phyloP scores from a whole-genome alignment of 495 filamentous ascomycete genomes.

The Penicillium canescens region DNA sequence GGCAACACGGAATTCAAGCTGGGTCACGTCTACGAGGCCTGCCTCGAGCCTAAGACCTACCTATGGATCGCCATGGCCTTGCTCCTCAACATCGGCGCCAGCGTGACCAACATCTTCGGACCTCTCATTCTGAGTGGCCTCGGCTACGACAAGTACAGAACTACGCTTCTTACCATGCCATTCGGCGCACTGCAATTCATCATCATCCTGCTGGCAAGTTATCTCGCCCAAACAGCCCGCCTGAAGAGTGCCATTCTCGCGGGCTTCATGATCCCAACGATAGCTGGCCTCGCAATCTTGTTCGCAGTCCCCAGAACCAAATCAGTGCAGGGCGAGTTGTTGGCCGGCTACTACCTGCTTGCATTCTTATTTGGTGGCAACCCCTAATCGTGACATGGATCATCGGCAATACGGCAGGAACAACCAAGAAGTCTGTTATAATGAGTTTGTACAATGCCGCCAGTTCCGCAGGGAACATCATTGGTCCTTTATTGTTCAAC shows the following conservation, averaged over 20 bases:
- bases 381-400: constrained; percentile 52
- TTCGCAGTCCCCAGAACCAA: constrained; percentile 50
- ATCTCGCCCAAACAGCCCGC: constrained; percentile 47
- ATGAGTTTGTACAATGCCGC: constrained; percentile 52
- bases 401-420: constrained; percentile 50
- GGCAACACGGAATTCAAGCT: constrained; percentile 47
- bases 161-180: constrained; percentile 52
- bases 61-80: constrained; percentile 54
- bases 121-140: constrained; percentile 62
- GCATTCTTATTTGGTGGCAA: constrained; percentile 59
- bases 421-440: constrained; percentile 53
- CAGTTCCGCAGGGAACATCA: constrained; percentile 45
- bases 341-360: constrained; percentile 63
- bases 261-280: constrained; percentile 51
- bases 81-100: constrained; percentile 61
- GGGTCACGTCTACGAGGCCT: constrained; percentile 45
- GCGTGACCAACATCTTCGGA: constrained; percentile 60
- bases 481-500: constrained; percentile 48
- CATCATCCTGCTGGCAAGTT: constrained; percentile 43
- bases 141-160: constrained; percentile 56
- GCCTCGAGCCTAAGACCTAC: constrained; percentile 50
- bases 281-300: constrained; percentile 56
- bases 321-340: constrained; percentile 39
- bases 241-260: constrained; percentile 53
- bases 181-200: constrained; percentile 48